Percentiles rank a stretch among this genome's conserved stretches.
Conservation (phyloP, 1,284 basidiomycete genomes). For the Ustilago loliicola region DNA sequence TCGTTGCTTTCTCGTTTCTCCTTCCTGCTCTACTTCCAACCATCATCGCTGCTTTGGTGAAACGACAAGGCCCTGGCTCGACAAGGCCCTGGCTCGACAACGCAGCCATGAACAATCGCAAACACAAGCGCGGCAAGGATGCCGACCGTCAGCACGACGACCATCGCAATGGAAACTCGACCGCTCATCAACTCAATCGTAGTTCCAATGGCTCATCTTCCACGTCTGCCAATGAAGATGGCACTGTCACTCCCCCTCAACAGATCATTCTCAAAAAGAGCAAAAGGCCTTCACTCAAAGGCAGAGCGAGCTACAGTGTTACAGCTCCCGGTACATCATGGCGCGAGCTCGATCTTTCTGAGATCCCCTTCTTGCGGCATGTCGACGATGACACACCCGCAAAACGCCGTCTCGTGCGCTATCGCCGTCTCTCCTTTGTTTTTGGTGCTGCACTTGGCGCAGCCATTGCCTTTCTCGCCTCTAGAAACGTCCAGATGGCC, state of each 20-base stretch:
- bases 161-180: slow-evolving; percentile 14
- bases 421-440: slow-evolving; percentile 61
- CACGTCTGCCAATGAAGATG: slow-evolving; percentile 10
- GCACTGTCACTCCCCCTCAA: slow-evolving; percentile 41
- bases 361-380: slow-evolving; percentile 57
- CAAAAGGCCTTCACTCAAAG: slow-evolving; percentile 43
- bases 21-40: background rate
- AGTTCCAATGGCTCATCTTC: slow-evolving; percentile 10
- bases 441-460: slow-evolving; percentile 58
- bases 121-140: slow-evolving; percentile 29
- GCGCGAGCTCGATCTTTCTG: slow-evolving; percentile 64
- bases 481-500: slow-evolving; percentile 56
- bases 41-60: background rate
- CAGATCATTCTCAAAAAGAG: slow-evolving; percentile 50
- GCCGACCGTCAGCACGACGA: background rate
- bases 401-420: slow-evolving; percentile 54
- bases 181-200: slow-evolving; percentile 33
- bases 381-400: slow-evolving; percentile 25
- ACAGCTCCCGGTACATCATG: slow-evolving; percentile 62
- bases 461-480: slow-evolving; percentile 51
- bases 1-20: background rate
- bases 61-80: background rate
- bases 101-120: slow-evolving; percentile 40
- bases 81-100: no score
- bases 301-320: slow-evolving; percentile 51